phyloP scores from a whole-genome alignment of 176 grass and related monocot genomes.

The Saccharum officinarum region DNA sequence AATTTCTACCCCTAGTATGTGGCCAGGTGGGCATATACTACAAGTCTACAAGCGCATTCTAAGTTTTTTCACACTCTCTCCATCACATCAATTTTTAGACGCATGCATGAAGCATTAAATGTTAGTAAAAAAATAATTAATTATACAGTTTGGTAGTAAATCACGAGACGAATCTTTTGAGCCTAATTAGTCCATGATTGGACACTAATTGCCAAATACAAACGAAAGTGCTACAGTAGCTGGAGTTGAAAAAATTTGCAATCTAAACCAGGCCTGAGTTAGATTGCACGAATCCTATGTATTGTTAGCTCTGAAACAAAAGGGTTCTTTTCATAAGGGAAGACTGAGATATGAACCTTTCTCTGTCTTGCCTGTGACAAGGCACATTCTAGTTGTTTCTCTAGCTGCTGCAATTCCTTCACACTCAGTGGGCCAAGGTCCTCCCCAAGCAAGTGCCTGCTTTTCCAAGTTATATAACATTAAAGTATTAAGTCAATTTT shows the following conservation, averaged over 20 bases:
- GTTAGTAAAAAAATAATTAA: no score
- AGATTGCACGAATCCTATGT: background rate
- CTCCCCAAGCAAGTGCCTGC: constrained; percentile 94
- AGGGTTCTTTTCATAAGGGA: background rate
- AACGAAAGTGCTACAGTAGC: no score
- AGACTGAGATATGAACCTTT: constrained; percentile 49
- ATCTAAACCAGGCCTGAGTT: no score
- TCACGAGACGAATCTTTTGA: no score
- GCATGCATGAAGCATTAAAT: no score
- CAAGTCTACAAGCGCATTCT: background rate
- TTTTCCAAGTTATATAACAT: constrained; percentile 5
- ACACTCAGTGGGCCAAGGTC: constrained; percentile 91
- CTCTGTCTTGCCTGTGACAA: constrained; percentile 78
- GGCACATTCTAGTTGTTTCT: constrained; percentile 89
- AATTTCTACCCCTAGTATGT: background rate
- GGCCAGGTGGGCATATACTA: background rate
- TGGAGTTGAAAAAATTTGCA: no score
- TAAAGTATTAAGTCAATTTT: background rate
- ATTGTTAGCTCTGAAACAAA: background rate
- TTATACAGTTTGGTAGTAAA: no score
- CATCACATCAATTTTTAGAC: no score
- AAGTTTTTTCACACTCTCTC: no score
- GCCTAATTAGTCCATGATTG: no score
- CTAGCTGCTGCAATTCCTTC: constrained; percentile 92
- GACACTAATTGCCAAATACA: no score